A percentile compares a stretch with the other conserved stretches of the same genome.
These are phyloP conservation scores for Hura crepitans DNA, from an alignment of 441 rosid genomes.

Conservation along the genomic window DNA sequence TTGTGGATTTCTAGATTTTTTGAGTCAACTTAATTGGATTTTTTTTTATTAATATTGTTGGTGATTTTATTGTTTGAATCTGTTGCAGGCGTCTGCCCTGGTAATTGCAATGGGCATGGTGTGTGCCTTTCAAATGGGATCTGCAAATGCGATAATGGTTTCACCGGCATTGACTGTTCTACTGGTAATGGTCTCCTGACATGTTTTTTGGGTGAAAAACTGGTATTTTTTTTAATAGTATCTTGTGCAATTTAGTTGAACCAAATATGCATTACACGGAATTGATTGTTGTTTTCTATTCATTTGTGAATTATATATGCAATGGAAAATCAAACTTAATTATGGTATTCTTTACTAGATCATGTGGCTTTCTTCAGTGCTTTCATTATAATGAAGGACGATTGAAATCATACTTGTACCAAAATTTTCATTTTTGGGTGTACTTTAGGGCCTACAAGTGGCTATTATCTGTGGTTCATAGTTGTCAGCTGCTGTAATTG, in stretches of 20 bases:
- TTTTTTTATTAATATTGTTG: background rate
- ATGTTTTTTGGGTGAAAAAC: background rate
- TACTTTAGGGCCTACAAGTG: background rate
- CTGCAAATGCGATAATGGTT: conserved; percentile 71
- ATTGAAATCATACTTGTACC: background rate
- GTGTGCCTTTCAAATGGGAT: conserved; percentile 69
- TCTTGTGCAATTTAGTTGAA: background rate
- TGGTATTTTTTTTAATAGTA: background rate
- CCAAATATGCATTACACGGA: background rate
- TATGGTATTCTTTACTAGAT: background rate
- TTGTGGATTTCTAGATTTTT: background rate
- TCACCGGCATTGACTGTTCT: conserved; percentile 90
- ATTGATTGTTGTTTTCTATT: background rate
- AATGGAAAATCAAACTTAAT: background rate
- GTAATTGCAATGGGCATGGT: conserved; percentile 72
- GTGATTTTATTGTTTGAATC: conserved; percentile 1
- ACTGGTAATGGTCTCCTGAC: conserved; percentile 48
- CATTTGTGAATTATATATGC: background rate
- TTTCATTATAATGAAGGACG: background rate
- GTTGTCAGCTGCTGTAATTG: background rate
- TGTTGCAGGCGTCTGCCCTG: conserved; percentile 74
- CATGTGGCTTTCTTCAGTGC: background rate
- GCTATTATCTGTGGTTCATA: background rate
- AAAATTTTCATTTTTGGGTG: background rate
- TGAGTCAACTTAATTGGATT: background rate